Percentiles rank a stretch among this genome's conserved stretches.
phyloP scores from a whole-genome alignment of 2,329 filamentous ascomycete species.

The Parafenestella ontariensis region DNA sequence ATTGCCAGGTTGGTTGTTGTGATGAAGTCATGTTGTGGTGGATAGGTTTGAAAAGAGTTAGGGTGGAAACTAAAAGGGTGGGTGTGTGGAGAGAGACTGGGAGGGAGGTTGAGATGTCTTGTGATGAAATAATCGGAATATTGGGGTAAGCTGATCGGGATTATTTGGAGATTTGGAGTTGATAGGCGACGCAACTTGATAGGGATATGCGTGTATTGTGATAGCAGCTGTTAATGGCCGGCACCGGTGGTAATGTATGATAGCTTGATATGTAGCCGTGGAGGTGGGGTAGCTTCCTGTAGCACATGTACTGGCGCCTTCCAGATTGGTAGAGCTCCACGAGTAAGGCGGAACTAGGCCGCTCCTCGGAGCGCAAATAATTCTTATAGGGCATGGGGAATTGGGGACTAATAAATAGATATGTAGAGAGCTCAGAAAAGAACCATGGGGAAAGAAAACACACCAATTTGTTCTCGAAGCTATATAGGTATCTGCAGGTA shows the following conservation, averaged over 20 bases:
- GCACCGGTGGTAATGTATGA: no score
- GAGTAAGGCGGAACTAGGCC: not conserved
- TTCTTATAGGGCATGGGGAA: no score
- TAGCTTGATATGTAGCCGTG: not conserved
- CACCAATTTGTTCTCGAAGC: not conserved
- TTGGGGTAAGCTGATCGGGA: no score
- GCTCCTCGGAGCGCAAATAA: not conserved
- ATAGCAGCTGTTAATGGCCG: not conserved
- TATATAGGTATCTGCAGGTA: constrained; percentile 16
- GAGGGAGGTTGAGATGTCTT: no score
- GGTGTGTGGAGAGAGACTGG: not conserved
- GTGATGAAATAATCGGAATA: no score
- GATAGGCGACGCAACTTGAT: no score
- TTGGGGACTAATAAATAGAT: no score
- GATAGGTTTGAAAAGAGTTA: not conserved
- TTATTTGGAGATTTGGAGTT: no score
- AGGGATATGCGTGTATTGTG: not conserved
- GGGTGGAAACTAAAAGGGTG: no score
- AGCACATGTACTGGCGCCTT: not conserved
- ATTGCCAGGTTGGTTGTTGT: constrained; percentile 53
- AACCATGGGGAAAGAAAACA: not conserved
- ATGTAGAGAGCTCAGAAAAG: not conserved
- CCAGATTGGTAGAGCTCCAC: not conserved
- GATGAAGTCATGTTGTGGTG: constrained; percentile 19
- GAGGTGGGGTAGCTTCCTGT: constrained; percentile 5